Conservation (phyloP, 306 rosid species). For the Inga laurina region DNA sequence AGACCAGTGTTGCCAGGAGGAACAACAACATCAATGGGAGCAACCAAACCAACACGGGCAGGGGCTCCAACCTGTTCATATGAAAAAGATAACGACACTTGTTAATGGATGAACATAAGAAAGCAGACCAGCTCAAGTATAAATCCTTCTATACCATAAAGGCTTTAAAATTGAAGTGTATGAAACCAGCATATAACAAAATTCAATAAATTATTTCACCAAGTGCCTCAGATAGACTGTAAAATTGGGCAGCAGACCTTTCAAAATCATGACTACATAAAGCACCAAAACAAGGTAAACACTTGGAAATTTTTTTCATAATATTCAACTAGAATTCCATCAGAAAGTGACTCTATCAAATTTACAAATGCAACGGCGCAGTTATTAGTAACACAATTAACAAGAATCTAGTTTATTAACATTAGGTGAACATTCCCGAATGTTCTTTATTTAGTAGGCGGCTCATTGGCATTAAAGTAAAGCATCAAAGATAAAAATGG, state of each 20-base stretch:
- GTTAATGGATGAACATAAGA: not conserved
- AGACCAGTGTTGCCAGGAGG: slow-evolving; percentile 98
- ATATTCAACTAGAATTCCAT: not conserved
- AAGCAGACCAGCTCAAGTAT: not conserved
- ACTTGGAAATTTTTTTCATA: not conserved
- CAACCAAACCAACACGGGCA: slow-evolving; percentile 97
- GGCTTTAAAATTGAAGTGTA: not conserved
- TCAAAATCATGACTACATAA: not conserved
- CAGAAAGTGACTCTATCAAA: not conserved
- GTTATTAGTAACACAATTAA: not conserved
- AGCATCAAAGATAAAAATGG: not conserved
- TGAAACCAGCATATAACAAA: not conserved
- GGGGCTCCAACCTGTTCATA: slow-evolving; percentile 83
- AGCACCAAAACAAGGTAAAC: no score
- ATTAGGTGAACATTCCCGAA: not conserved
- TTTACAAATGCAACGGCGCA: not conserved
- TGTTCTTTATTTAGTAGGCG: not conserved
- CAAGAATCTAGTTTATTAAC: not conserved
- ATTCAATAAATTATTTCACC: not conserved
- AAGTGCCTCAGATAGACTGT: not conserved
- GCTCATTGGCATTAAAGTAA: not conserved
- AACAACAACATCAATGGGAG: slow-evolving; percentile 92
- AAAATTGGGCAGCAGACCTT: not conserved
- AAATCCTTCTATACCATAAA: not conserved
- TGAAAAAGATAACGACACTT: not conserved